Evolutionary conservation across 1,139 yeast species (phyloP), one percentile per base, ranked within the genome.

Genomic region (Yarrowia galli): DNA sequence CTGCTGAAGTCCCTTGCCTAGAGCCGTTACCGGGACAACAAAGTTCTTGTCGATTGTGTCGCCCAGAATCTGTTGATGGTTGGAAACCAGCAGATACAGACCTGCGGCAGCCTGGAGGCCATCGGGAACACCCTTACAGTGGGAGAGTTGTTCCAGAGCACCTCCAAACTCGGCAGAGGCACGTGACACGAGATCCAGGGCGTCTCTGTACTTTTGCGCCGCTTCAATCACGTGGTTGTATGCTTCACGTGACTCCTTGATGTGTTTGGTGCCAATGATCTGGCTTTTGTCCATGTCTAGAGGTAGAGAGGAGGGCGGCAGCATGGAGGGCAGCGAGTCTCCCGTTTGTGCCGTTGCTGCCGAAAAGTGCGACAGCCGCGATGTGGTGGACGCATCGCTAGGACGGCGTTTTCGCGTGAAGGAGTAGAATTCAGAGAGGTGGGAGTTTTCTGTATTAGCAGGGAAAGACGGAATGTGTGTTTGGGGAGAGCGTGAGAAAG

Each of bases 101-200:
- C 97, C 97, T 53, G 92, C 90, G 0, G 95, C 91, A 61, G 87
- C 84, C 72, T 86, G 79, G 20, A 91, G 77, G 5, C 92, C 92
- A 72, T 89, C 89, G 1, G 88, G 84, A 40, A 87, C 82, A 43
- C 93, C 92, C 74, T 87, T 87, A 68, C 89, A 84, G 68, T 87
- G 83, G 0, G 96, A 91, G 69, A 88, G 83, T 38, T 83, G 84
- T 74, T 91, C 96, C 69, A 91, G 79, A 0, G 95, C 87, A 9
- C 81, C 80, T 0, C 96, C 97, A 76, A 92, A 87, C 67, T 85
- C 88, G 40, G 88, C 88, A 10, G 96, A 91, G 0, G 92, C 88
- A 25, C 77, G 77, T 0, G 92, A 83, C 35, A 88, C 83, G 5
- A 75, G 75, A 28, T 79, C 72, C 69, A 91, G 77, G 1, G 89